These are phyloP conservation scores for Actinomortierella wolfii DNA, from an alignment of 371 early-diverging fungal genomes.

Conservation along the genomic window DNA sequence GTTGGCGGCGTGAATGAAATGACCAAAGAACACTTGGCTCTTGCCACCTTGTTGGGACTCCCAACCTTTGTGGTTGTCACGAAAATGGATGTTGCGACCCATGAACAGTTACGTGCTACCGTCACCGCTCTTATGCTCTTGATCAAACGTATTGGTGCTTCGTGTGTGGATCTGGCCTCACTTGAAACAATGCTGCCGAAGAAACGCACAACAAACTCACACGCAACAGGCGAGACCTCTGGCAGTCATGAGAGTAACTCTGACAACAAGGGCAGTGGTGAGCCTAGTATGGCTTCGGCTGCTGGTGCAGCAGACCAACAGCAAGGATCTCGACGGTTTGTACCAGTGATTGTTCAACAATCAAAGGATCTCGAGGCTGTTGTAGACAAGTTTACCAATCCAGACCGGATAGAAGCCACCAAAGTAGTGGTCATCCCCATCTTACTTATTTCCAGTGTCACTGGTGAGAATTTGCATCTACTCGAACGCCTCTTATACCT, in stretches of 20 bases:
- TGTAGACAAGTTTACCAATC: constrained; percentile 62
- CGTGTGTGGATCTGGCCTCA: background rate
- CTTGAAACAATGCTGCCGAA: constrained; percentile 27
- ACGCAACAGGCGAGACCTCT: too few species aligned
- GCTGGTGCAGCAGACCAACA: constrained; percentile 52
- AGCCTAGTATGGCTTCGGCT: background rate
- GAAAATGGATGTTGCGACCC: constrained; percentile 88
- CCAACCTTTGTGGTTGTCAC: constrained; percentile 91
- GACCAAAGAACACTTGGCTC: constrained; percentile 88
- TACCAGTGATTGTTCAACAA: constrained; percentile 78
- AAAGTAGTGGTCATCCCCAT: constrained; percentile 69
- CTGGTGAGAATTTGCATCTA: constrained; percentile 80
- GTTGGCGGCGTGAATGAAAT: constrained; percentile 83
- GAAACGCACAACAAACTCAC: constrained; percentile 60
- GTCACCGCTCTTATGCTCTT: constrained; percentile 33
- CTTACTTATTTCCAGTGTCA: constrained; percentile 88
- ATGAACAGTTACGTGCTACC: constrained; percentile 64
- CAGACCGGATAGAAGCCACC: constrained; percentile 46
- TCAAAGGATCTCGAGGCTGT: constrained; percentile 73
- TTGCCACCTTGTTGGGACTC: constrained; percentile 80
- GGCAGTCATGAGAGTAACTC: too few species aligned
- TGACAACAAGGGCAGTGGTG: too few species aligned
- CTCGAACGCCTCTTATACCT: constrained; percentile 77
- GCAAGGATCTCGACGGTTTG: constrained; percentile 49
- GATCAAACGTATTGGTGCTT: constrained; percentile 21